These are phyloP conservation scores for Malania oleifera DNA, from an alignment of 164 flowering plant genomes.

Conservation along the genomic window DNA sequence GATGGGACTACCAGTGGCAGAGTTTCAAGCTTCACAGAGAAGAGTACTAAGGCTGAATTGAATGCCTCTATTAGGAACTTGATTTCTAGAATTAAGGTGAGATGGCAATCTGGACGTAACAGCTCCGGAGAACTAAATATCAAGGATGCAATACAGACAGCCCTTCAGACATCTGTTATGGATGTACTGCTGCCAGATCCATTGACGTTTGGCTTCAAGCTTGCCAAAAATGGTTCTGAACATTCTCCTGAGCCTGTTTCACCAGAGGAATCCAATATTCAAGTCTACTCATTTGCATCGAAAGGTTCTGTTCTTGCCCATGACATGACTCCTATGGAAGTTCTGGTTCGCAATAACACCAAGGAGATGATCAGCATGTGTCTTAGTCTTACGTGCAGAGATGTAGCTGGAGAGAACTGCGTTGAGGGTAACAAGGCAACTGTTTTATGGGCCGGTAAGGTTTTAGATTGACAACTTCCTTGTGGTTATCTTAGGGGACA, in stretches of 20 bases:
- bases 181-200: conserved; percentile 95
- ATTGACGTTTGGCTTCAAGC: conserved; percentile 87
- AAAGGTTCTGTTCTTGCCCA: conserved; percentile 62
- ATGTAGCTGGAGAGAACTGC: conserved; percentile 95
- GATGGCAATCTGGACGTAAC: conserved; percentile 94
- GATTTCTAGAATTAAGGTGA: conserved; percentile 82
- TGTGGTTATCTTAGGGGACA: neutral
- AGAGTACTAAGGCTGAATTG: conserved; percentile 75
- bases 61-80: conserved; percentile 80
- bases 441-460: conserved; percentile 87
- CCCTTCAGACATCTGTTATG: conserved; percentile 90
- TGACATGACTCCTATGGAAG: conserved; percentile 90
- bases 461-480: neutral
- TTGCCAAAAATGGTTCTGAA: conserved; percentile 29
- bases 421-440: conserved; percentile 73
- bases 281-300: conserved; percentile 14
- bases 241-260: conserved; percentile 14
- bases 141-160: conserved; percentile 84
- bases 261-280: conserved; percentile 17
- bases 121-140: conserved; percentile 91
- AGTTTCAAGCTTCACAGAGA: conserved; percentile 57
- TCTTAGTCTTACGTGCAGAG: conserved; percentile 84
- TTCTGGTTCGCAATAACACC: conserved; percentile 91
- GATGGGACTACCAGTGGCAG: conserved; percentile 35
- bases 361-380: conserved; percentile 70